Base-by-base conservation (phyloP, 148 eudicot genomes). In the Silene conica region DNA sequence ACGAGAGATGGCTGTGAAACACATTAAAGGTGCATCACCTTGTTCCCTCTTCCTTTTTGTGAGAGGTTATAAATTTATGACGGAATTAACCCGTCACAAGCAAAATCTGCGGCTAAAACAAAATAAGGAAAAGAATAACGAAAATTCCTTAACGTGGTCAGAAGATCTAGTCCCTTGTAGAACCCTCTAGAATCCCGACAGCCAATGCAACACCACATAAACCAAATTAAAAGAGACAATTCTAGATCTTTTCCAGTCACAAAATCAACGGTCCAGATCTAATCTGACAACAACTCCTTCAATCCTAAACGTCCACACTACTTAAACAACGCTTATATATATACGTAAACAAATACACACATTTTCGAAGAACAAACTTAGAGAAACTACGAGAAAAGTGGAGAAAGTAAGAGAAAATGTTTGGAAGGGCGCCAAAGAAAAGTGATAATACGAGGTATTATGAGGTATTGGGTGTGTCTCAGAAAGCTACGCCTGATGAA, bases 381-480 rank as follows among this genome's bases (percentile, higher is more conserved):
- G 52, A 48, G 12, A 48, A 48, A 9, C 52, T 13, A 8, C 0
- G 10, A 50, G 64, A 70, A 19, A 21, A 11, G 10, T 63, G 31
- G 31, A 55, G 16, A 8, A 69, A n/a, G n/a, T n/a, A 64, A 73
- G 48, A 45, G 46, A 69, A 75, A 52, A 88, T 88, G 92, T 88
- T 88, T 60, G 92, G 90, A 21, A 86, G 92, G 0, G 88, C 83
- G 13, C 88, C 88, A 14, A 86, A 80, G 83, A 86, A 86, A 70
- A 86, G 89, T 43, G 87, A 89, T n/a, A 85, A 82, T 69, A 86
- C 85, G 3, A 87, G 76, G 74, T 89, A 81, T 63, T 89, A 89
- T 65, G 86, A 85, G 75, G 4, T 82, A 1, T 61, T 89, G 43
- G 93, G 89, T 1, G 93, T 89, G 1, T 67, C 86, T 0, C 82